Percentiles rank a stretch among this genome's conserved stretches.
phyloP scores from a whole-genome alignment of 257 asterid species.

The Jasminum sambac region DNA sequence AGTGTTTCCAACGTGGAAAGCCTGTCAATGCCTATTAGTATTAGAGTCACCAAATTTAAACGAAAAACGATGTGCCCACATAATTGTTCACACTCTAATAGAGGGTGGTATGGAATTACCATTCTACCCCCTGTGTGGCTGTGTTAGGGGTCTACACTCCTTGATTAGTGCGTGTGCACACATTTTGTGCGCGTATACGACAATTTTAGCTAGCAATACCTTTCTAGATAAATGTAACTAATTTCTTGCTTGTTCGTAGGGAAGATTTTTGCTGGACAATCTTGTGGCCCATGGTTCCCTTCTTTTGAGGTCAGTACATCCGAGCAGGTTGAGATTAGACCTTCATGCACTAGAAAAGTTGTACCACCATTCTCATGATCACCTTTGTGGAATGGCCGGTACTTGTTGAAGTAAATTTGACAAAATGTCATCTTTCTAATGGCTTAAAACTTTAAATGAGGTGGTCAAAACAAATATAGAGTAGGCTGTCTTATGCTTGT shows the following conservation, averaged over 20 bases:
- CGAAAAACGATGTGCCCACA: no score
- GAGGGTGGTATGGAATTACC: no score
- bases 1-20: not conserved
- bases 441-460: not conserved
- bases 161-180: no score
- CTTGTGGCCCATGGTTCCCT: conserved; percentile 43
- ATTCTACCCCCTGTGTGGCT: no score
- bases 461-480: not conserved
- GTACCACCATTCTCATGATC: not conserved
- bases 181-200: not conserved
- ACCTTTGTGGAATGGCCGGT: not conserved
- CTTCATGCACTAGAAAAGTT: not conserved
- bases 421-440: not conserved
- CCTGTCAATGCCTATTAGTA: not conserved
- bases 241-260: conserved; percentile 50
- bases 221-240: conserved; percentile 22
- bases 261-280: conserved; percentile 53
- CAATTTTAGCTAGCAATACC: conserved; percentile 9
- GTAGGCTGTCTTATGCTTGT: not conserved
- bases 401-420: not conserved
- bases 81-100: no score
- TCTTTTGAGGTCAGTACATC: conserved; percentile 45
- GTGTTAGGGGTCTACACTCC: no score
- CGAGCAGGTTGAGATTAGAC: conserved; percentile 41
- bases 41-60: no score